Evolutionary conservation across 2,329 filamentous ascomycete species (phyloP), one percentile per base, ranked within the genome.

Genomic region (Cladosporium sp.): DNA sequence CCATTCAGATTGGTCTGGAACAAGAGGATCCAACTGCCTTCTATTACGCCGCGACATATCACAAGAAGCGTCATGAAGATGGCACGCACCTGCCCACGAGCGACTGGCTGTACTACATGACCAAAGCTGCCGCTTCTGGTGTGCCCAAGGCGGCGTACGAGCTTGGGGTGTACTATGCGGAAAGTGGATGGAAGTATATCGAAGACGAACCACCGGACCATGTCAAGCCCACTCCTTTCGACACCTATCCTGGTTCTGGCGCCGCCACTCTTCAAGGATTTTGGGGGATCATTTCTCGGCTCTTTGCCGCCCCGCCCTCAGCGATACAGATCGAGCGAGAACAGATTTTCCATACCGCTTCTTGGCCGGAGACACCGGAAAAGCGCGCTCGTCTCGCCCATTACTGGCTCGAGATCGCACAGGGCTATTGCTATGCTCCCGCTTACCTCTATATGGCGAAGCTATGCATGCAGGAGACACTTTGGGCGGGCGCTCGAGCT

Each of bases 11-110:
- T n/a, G 52, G 52, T 11, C 19, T 54, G n/a, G 56, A 69, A 54
- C 65, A 63, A 43, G 73, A 75, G 42, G 74, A 77, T 49, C 73
- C 74, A 0, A 59, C 68, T n/a, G 67, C 71, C 1, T 72, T 68
- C 57, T 72, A 67, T 52, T 62, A 68, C 43, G 66, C 70, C 8
- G 64, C 71, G 1, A 54, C 58, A 4, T 54, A 55, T 40, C 57
- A 56, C 41, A 56, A 59, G 22, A 61, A 66, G 18, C 54, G 58
- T 11, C 48, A 57, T 11, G 34, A 42, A 13, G 48, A 61, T 34
- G 53, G 58, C 4, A 56, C 60, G 13, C 58, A 64, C 2, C 55
- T 57, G 28, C 54, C 58, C 22, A 69, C 63, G 13, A 59, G 59
- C 32, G 59, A 65, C 2, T 76, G 74, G 74, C 60, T 76, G 8